Evolutionary conservation across 2,329 filamentous ascomycete species (phyloP), one percentile per base, ranked within the genome.

Genomic region (Pyrenophora graminea): DNA sequence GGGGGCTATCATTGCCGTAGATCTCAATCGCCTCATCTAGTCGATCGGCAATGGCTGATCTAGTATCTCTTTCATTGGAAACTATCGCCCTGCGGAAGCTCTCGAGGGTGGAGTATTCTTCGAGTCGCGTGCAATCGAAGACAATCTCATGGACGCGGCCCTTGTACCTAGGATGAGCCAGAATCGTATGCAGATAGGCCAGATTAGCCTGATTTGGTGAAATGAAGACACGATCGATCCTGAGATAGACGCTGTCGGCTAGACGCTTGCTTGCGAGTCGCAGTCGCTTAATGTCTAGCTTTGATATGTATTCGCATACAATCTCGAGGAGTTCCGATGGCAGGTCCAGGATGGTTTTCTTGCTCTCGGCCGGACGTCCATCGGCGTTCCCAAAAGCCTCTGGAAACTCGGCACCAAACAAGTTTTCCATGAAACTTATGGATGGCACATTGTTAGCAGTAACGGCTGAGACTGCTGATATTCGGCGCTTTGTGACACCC

Each of bases 151-250:
- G 53, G 6, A 79, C 61, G 1, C 52, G 33, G 1, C 56, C 39
- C 3, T 69, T 67, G 41, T 73, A 72, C 1, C 36, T 48, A 4
- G 71, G 65, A 52, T 78, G 70, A 8, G 70, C 55, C 7, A 76
- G 69, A 42, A 79, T 60, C 12, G 66, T 61, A 2, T 66, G 61
- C 18, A 76, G 68, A 4, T 75, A 74, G 2, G 68, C 38, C 5
- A 79, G 56, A 43, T 78, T 72, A 18, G 67, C 63, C 3, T 68
- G 67, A 42, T 74, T 77, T 4, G 76, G 67, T 5, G 73, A 76
- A 9, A 79, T 55, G 47, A 76, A 79, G 4, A 76, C 69, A 21
- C 73, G 68, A 25, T 67, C 54, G 17, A 74, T 62, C 19, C 64
- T 64, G 8, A 76, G 42, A 23, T 63, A 58, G 8, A 62, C 56